Conservation (phyloP, 2,329 filamentous ascomycete species). For the Fusarium paranaense region DNA sequence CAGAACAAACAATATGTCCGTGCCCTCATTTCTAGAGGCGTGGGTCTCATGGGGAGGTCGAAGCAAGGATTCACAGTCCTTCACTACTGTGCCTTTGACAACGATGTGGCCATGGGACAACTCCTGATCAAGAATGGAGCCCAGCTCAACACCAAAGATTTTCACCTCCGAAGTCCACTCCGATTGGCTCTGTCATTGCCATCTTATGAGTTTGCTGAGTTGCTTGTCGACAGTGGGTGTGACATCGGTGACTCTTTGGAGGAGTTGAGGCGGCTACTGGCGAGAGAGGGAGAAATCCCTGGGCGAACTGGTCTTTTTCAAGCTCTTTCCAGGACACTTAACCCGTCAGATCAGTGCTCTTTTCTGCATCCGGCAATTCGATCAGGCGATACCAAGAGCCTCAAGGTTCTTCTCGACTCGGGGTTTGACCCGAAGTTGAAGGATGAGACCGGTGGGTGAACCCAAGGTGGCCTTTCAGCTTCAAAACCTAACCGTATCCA, state of each 20-base stretch:
- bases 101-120: neutral
- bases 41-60: neutral
- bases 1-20: neutral
- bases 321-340: neutral
- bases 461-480: neutral
- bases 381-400: neutral
- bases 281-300: neutral
- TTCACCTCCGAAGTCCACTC: neutral
- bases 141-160: neutral
- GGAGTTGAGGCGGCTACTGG: neutral
- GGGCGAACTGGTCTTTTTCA: neutral
- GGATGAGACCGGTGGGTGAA: neutral
- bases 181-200: neutral
- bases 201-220: neutral
- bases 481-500: neutral
- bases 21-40: neutral
- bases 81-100: neutral
- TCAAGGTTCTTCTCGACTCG: neutral
- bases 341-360: neutral
- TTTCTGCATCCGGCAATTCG: neutral
- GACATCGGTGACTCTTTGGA: neutral
- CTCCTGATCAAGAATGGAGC: neutral
- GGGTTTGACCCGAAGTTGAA: neutral
- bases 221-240: neutral
- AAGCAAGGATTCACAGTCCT: neutral